Conservation (phyloP, 148 eudicot genomes). For the Euryodendron excelsum region DNA sequence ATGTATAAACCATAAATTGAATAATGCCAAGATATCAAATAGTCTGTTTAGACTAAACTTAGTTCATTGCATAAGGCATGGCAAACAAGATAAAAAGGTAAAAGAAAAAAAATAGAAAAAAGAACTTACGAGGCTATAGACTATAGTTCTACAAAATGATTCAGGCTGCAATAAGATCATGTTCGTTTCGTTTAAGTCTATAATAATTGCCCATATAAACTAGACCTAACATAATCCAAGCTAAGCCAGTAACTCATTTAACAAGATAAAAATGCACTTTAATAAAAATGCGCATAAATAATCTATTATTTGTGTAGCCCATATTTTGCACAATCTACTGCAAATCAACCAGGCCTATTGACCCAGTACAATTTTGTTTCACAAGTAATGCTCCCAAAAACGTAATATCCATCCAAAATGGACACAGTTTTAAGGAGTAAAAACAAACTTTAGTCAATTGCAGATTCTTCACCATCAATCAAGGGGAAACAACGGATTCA, state of each 20-base stretch:
- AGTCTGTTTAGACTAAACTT: background rate
- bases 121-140: no score
- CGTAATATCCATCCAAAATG: background rate
- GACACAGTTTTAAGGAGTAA: conserved; percentile 4
- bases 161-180: background rate
- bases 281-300: no score
- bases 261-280: no score
- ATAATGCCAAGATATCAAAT: no score
- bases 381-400: background rate
- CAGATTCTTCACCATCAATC: background rate
- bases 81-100: background rate
- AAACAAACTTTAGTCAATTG: background rate
- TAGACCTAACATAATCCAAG: no score
- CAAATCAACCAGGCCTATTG: background rate
- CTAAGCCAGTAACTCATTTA: no score
- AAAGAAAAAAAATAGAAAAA: no score
- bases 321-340: background rate
- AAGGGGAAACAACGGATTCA: background rate
- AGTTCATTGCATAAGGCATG: background rate
- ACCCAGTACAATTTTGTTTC: background rate
- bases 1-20: background rate
- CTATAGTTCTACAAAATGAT: background rate
- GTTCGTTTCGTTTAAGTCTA: no score
- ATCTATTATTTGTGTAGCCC: background rate
- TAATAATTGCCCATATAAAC: no score